A percentile compares a stretch with the other conserved stretches of the same genome.
phyloP scores from a whole-genome alignment of 2,329 filamentous ascomycete genomes.

The Fonsecaea pedrosoi region DNA sequence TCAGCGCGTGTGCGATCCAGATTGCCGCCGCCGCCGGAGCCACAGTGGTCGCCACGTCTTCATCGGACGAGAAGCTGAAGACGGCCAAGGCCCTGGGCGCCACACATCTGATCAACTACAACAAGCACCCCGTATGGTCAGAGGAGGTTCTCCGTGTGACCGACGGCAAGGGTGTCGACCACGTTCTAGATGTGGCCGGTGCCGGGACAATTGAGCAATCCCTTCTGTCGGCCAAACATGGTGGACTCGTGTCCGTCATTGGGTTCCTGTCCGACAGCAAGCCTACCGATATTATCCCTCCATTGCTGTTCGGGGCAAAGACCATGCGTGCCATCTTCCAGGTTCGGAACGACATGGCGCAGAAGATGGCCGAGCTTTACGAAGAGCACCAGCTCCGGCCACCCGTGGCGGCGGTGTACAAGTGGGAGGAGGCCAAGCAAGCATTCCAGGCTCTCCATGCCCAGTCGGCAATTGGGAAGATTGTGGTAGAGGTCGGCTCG shows the following conservation, averaged over 20 bases:
- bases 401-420: constrained; percentile 48
- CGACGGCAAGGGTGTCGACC: constrained; percentile 52
- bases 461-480: constrained; percentile 44
- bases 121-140: constrained; percentile 53
- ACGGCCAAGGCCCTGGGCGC: constrained; percentile 50
- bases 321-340: constrained; percentile 61
- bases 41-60: constrained; percentile 58
- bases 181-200: constrained; percentile 51
- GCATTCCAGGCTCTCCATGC: constrained; percentile 41
- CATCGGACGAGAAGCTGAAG: constrained; percentile 57
- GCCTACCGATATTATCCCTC: constrained; percentile 36
- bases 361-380: constrained; percentile 47
- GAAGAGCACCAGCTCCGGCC: constrained; percentile 46
- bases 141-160: constrained; percentile 54
- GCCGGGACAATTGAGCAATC: constrained; percentile 53
- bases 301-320: constrained; percentile 44
- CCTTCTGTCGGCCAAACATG: constrained; percentile 53
- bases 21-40: constrained; percentile 56
- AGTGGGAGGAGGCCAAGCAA: constrained; percentile 51
- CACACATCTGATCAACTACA: constrained; percentile 59
- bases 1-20: constrained; percentile 14
- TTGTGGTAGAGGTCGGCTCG: constrained; percentile 46
- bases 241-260: constrained; percentile 50
- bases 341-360: constrained; percentile 63
- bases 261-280: constrained; percentile 24